Evolutionary conservation across 1,284 basidiomycete genomes (phyloP).

Genomic region (Tausonia pullulans): DNA sequence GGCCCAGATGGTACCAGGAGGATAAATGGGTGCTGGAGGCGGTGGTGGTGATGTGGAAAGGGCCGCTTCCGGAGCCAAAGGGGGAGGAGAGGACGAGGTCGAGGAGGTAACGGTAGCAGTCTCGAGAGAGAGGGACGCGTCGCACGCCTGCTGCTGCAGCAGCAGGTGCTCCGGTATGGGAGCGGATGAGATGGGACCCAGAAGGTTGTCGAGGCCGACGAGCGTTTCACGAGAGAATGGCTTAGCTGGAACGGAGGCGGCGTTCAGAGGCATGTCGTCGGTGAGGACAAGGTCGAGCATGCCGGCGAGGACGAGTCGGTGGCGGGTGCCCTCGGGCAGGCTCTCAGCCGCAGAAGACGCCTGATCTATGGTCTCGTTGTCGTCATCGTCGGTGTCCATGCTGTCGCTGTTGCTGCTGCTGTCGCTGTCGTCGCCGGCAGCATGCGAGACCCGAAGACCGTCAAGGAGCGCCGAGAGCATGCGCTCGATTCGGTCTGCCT

Average conservation of each 20-base stretch:
- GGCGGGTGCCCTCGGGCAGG: background rate
- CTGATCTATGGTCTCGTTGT: background rate
- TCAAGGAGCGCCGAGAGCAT: too few relatives aligned
- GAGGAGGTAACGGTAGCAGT: background rate
- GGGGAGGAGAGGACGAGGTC: background rate
- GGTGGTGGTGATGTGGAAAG: background rate
- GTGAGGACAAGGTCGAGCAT: constrained; percentile 2
- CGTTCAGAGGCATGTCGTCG: background rate
- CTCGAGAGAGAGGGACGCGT: too few relatives aligned
- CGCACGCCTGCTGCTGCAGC: too few relatives aligned
- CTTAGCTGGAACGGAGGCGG: background rate
- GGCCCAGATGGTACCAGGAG: constrained; percentile 8
- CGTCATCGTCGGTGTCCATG: background rate
- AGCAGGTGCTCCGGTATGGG: background rate
- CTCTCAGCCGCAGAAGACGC: background rate
- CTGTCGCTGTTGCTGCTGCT: background rate
- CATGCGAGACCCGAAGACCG: background rate
- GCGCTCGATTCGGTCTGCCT: too few relatives aligned
- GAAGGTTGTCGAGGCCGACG: background rate
- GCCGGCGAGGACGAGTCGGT: background rate
- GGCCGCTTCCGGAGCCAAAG: background rate
- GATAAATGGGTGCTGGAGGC: background rate
- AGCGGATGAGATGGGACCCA: background rate
- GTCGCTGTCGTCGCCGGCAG: background rate
- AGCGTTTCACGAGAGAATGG: background rate